These are phyloP conservation scores for Fusarium papillatum DNA, from an alignment of 2,329 filamentous ascomycete genomes.

Conservation along the genomic window DNA sequence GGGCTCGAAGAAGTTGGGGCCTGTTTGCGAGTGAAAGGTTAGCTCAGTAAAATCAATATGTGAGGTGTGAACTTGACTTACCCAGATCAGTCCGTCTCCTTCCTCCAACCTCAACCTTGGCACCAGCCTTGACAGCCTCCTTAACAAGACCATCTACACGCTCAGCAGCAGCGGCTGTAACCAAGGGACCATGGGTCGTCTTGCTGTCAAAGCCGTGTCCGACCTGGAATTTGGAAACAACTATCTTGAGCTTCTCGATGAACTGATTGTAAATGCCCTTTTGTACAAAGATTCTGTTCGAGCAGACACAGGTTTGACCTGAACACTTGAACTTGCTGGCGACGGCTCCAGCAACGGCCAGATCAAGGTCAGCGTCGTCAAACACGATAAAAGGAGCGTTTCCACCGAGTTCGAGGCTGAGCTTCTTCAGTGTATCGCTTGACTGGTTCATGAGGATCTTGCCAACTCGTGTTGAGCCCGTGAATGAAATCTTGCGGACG, in stretches of 20 bases:
- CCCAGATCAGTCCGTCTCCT: background rate
- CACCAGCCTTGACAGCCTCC: background rate
- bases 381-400: conserved; percentile 77
- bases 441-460: background rate
- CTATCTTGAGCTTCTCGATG: conserved; percentile 72
- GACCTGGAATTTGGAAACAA: conserved; percentile 45
- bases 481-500: conserved; percentile 2
- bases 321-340: conserved; percentile 89
- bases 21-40: background rate
- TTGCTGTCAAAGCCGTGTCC: background rate
- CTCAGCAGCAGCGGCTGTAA: background rate
- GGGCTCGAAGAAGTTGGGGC: background rate
- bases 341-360: conserved; percentile 76
- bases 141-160: background rate
- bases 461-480: background rate
- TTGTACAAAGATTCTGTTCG: conserved; percentile 84
- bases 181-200: background rate
- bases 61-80: background rate
- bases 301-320: conserved; percentile 92
- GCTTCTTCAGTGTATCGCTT: background rate
- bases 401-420: background rate
- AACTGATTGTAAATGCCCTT: conserved; percentile 80
- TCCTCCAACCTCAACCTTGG: conserved; percentile 1
- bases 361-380: conserved; percentile 59
- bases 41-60: background rate